These are phyloP conservation scores for Penicillium sp. DNA, from an alignment of 2,329 filamentous ascomycete genomes.

Conservation along the genomic window DNA sequence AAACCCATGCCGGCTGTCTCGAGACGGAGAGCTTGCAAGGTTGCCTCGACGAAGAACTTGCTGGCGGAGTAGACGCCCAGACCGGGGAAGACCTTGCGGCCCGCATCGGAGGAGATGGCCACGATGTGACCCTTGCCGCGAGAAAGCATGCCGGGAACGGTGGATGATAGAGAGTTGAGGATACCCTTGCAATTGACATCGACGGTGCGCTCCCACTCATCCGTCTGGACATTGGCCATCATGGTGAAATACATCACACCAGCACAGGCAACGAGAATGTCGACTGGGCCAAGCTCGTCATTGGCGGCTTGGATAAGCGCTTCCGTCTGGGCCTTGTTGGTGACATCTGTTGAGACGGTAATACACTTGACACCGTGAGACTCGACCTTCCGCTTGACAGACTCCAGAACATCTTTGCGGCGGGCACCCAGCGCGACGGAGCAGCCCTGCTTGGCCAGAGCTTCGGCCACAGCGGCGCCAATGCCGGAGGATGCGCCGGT, in stretches of 20 bases:
- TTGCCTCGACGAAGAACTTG: conserved; percentile 86
- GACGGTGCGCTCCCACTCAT: conserved; percentile 81
- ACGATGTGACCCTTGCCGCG: conserved; percentile 75
- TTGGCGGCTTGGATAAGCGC: conserved; percentile 65
- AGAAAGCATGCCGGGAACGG: conserved; percentile 73
- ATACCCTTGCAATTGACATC: conserved; percentile 88
- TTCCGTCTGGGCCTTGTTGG: conserved; percentile 69
- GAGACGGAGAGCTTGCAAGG: conserved; percentile 74
- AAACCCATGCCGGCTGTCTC: conserved; percentile 78
- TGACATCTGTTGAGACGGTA: conserved; percentile 74
- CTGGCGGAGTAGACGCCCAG: conserved; percentile 81
- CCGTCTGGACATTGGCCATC: conserved; percentile 76
- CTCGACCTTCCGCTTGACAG: conserved; percentile 66
- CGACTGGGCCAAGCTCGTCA: conserved; percentile 71
- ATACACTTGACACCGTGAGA: conserved; percentile 68
- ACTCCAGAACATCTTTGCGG: conserved; percentile 70
- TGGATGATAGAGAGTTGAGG: conserved; percentile 72
- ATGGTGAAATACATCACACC: conserved; percentile 90
- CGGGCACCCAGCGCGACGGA: conserved; percentile 75
- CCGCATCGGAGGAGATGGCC: conserved; percentile 81
- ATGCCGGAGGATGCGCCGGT: conserved; percentile 82
- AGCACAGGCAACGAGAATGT: conserved; percentile 80
- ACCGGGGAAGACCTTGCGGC: conserved; percentile 80
- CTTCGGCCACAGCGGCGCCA: conserved; percentile 73
- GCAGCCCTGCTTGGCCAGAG: conserved; percentile 72